Percentiles rank a stretch among this genome's conserved stretches.
These are phyloP conservation scores for Botryotinia narcissicola DNA, from an alignment of 2,329 filamentous ascomycete genomes.

Conservation along the genomic window DNA sequence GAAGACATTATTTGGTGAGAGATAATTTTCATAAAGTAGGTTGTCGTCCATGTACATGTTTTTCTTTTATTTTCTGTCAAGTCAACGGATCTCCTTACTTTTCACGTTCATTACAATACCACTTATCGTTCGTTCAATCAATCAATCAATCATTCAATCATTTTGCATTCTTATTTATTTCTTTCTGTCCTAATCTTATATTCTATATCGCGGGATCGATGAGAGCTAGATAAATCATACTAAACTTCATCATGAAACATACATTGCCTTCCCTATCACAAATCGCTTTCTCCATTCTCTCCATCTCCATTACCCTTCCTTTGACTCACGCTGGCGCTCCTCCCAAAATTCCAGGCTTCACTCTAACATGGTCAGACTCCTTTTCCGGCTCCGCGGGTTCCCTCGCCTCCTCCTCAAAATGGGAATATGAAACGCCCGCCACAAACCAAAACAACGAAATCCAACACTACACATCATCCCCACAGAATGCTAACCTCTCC, in stretches of 20 bases:
- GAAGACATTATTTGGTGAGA: background rate
- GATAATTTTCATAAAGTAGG: background rate
- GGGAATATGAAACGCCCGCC: background rate
- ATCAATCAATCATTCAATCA: background rate
- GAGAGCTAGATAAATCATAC: background rate
- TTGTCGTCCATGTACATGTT: background rate
- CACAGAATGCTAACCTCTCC: background rate
- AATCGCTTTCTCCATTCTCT: background rate
- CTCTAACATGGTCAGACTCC: background rate
- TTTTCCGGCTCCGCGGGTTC: background rate
- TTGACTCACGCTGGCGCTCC: background rate
- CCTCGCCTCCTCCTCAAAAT: background rate
- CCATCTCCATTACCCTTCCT: background rate
- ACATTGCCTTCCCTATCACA: background rate
- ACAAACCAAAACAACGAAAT: background rate
- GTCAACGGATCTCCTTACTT: background rate
- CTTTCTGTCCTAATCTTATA: background rate
- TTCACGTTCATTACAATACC: background rate
- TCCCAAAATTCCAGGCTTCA: background rate
- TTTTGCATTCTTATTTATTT: background rate
- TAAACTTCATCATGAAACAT: background rate
- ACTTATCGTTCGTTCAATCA: background rate
- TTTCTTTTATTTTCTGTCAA: background rate
- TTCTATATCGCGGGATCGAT: background rate
- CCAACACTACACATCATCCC: background rate